phyloP scores from a whole-genome alignment of 1,284 basidiomycete species.

The Kwoniella shivajii region DNA sequence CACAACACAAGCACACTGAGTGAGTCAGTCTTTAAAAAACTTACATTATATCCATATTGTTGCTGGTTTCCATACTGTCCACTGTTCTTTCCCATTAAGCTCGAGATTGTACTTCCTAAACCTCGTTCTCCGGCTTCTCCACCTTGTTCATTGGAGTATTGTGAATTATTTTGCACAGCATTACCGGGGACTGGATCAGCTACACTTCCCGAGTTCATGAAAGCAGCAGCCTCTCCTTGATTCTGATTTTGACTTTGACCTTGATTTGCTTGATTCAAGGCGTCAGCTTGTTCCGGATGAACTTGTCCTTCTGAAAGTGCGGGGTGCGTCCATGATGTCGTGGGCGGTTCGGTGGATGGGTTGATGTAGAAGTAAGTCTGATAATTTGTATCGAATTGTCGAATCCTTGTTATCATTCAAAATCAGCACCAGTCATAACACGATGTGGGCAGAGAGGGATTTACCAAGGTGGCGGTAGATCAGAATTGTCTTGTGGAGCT shows the following conservation, averaged over 20 bases:
- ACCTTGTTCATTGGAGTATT: constrained; percentile 1
- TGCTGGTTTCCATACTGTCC: constrained; percentile 10
- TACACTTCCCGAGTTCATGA: constrained; percentile 20
- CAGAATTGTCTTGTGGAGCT: background rate
- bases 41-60: constrained; percentile 9
- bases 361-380: constrained; percentile 42
- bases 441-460: background rate
- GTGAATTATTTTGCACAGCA: background rate
- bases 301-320: constrained; percentile 28
- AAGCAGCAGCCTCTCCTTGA: constrained; percentile 22
- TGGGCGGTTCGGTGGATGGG: constrained; percentile 40
- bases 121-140: constrained; percentile 25
- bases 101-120: constrained; percentile 22
- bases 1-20: background rate
- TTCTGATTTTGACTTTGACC: background rate
- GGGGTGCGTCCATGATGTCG: constrained; percentile 45
- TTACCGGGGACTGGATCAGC: constrained; percentile 16
- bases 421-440: background rate
- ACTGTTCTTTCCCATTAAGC: constrained; percentile 18
- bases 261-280: constrained; percentile 17
- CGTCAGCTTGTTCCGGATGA: constrained; percentile 38
- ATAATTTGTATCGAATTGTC: constrained; percentile 38
- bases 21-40: background rate
- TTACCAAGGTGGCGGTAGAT: constrained; percentile 8
- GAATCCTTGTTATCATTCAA: constrained; percentile 25